Evolutionary conservation across 2,329 filamentous ascomycete species (phyloP).

Genomic region (Pseudogymnoascus sp.): DNA sequence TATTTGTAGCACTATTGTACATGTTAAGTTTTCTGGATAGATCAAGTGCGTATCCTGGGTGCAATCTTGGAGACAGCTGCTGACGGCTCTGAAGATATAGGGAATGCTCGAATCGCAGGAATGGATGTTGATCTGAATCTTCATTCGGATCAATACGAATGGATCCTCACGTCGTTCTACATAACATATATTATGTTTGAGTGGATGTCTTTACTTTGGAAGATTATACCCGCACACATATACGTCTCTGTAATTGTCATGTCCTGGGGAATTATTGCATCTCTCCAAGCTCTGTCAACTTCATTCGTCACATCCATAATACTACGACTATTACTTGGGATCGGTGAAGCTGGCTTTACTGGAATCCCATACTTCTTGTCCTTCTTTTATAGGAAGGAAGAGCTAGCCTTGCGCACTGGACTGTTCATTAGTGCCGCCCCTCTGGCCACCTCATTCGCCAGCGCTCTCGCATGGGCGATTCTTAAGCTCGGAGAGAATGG

Average conservation of each 20-base stretch:
- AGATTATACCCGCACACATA: constrained; percentile 51
- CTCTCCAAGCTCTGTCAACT: constrained; percentile 59
- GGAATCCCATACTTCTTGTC: constrained; percentile 58
- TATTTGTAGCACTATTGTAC: constrained; percentile 77
- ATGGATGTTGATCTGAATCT: constrained; percentile 54
- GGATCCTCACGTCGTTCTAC: constrained; percentile 56
- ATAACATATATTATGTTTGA: constrained; percentile 57
- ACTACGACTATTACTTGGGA: constrained; percentile 50
- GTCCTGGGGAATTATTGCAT: constrained; percentile 73
- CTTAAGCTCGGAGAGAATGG: constrained; percentile 56
- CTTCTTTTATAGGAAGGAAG: constrained; percentile 58
- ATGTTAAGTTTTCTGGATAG: constrained; percentile 80
- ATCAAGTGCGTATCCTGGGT: constrained; percentile 53
- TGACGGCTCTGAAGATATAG: constrained; percentile 42
- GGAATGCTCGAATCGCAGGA: constrained; percentile 56
- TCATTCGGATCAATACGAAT: constrained; percentile 47
- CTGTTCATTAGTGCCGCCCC: constrained; percentile 82
- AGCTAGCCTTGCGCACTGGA: constrained; percentile 78
- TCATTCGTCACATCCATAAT: constrained; percentile 55
- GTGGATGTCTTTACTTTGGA: constrained; percentile 59
- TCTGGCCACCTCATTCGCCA: constrained; percentile 75
- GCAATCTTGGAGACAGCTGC: neutral
- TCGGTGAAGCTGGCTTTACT: constrained; percentile 59
- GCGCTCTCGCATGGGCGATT: constrained; percentile 72
- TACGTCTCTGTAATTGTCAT: constrained; percentile 58